Conservation (phyloP, 176 grass and related monocot genomes). For the Urochloa ruziziensis region DNA sequence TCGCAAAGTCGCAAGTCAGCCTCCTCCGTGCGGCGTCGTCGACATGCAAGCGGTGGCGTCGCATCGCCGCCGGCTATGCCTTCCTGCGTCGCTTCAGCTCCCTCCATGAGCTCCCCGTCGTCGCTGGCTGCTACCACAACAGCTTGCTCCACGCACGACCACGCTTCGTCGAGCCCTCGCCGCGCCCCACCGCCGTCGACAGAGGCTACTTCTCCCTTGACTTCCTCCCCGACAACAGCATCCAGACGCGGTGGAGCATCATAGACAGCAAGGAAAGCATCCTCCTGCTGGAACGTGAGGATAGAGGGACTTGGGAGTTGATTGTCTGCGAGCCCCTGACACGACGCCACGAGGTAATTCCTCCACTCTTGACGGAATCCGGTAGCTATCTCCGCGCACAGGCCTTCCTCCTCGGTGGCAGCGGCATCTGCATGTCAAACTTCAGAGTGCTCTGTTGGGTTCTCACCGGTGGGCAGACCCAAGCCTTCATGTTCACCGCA, state of each 20-base stretch:
- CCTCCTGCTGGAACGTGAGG: neutral
- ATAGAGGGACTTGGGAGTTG: too few relatives aligned
- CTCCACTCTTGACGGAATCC: too few relatives aligned
- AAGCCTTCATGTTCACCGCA: too few relatives aligned
- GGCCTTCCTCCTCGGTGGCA: neutral
- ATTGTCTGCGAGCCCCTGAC: neutral
- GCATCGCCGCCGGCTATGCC: neutral
- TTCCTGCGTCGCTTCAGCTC: neutral
- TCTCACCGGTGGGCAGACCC: too few relatives aligned
- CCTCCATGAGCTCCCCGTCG: neutral
- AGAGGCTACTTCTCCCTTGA: neutral
- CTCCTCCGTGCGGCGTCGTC: neutral
- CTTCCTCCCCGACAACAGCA: neutral
- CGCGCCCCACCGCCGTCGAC: neutral
- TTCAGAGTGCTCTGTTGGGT: neutral
- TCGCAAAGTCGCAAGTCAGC: neutral
- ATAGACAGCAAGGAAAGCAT: neutral
- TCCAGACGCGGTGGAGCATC: neutral
- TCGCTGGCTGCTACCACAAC: neutral
- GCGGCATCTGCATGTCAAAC: neutral
- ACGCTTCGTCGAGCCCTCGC: neutral
- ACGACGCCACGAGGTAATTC: too few relatives aligned
- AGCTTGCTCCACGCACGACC: too few relatives aligned
- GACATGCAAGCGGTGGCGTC: neutral
- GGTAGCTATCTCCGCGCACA: too few relatives aligned